These are phyloP conservation scores for Articulospora tetracladia DNA, from an alignment of 495 filamentous ascomycete species.

Conservation along the genomic window DNA sequence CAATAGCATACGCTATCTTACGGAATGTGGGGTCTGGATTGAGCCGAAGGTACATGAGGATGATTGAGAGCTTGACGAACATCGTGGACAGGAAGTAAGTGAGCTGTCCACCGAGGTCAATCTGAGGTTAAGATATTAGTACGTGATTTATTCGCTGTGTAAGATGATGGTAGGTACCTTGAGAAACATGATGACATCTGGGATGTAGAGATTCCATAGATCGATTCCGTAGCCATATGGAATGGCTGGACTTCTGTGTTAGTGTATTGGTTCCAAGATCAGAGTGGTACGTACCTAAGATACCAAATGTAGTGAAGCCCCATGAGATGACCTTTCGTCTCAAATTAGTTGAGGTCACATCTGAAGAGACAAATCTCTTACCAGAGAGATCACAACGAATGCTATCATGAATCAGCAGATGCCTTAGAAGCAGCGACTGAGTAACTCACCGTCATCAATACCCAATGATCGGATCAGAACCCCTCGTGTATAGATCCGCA, in stretches of 20 bases:
- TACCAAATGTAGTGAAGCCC: not conserved
- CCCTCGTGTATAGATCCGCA: slow-evolving; percentile 3
- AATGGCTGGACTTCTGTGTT: not conserved
- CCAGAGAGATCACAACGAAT: slow-evolving; percentile 1
- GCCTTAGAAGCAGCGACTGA: not conserved
- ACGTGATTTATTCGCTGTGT: not conserved
- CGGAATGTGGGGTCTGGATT: slow-evolving; percentile 39
- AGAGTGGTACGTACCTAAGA: not conserved
- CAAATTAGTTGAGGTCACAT: not conserved
- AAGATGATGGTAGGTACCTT: not conserved
- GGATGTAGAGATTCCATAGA: slow-evolving; percentile 3
- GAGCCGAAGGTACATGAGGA: slow-evolving; percentile 49
- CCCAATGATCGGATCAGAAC: slow-evolving; percentile 1
- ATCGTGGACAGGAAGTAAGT: slow-evolving; percentile 35
- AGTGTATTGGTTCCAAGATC: not conserved
- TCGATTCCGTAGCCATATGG: slow-evolving; percentile 9
- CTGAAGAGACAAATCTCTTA: not conserved
- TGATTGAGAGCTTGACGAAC: slow-evolving; percentile 45
- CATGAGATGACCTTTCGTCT: not conserved
- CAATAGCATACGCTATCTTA: slow-evolving; percentile 10
- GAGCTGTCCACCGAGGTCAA: slow-evolving; percentile 17
- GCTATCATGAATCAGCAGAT: not conserved
- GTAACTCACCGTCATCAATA: slow-evolving; percentile 4
- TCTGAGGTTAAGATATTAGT: not conserved
- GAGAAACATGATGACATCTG: slow-evolving; percentile 2